Evolutionary conservation across 202 grass and related monocot genomes (phyloP).

Genomic region (Panicum hallii): DNA sequence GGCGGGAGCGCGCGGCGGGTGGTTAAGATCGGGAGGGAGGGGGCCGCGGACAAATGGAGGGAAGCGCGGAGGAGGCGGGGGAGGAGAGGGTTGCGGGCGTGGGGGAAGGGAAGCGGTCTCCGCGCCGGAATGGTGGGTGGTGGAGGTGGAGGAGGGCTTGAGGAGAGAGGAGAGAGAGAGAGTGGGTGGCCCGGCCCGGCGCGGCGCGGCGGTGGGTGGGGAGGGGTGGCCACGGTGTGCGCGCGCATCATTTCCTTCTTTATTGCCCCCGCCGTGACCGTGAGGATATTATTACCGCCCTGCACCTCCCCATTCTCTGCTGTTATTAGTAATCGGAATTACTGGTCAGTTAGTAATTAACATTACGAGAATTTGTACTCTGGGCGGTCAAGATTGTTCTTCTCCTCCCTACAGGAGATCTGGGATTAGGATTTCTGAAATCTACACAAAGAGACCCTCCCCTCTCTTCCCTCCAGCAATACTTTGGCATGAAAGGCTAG

Average conservation of each 20-base stretch:
- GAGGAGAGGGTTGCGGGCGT: conserved; percentile 49
- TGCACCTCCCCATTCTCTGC: not conserved
- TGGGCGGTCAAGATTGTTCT: too few species aligned
- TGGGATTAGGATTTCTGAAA: too few species aligned
- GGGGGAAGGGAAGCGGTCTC: conserved; percentile 54
- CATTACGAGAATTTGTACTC: too few species aligned
- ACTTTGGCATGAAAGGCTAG: not conserved
- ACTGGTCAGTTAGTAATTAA: not conserved
- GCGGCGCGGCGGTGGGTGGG: conserved; percentile 20
- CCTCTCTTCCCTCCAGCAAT: too few species aligned
- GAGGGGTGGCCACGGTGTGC: conserved; percentile 45
- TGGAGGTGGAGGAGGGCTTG: not conserved
- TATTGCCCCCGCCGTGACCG: conserved; percentile 13
- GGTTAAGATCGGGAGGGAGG: conserved; percentile 53
- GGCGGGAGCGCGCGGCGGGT: conserved; percentile 27
- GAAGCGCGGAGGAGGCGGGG: conserved; percentile 48
- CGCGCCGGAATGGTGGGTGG: conserved; percentile 52
- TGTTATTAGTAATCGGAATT: not conserved
- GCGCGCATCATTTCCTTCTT: conserved; percentile 69
- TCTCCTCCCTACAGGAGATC: too few species aligned
- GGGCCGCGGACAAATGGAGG: conserved; percentile 56
- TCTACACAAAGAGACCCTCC: too few species aligned
- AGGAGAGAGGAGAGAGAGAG: conserved; percentile 9
- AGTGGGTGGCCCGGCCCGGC: conserved; percentile 27
- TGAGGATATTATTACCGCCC: not conserved